Base-by-base conservation (phyloP, 371 early-diverging fungal species). In the Zychaea mexicana region DNA sequence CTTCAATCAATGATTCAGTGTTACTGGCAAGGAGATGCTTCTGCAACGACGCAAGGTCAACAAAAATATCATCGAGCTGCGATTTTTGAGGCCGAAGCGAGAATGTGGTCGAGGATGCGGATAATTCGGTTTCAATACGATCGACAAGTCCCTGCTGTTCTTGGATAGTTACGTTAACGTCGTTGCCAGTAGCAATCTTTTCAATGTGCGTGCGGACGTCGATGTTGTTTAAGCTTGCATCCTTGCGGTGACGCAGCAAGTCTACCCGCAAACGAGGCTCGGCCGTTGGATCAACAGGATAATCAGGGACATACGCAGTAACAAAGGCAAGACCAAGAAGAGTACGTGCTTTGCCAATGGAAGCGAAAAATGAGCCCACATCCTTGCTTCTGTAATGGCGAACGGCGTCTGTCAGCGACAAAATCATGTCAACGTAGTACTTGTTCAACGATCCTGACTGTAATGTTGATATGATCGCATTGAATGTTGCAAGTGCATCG, bases 201-300 rank as follows among this genome's bases (percentile, higher is more conserved):
- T 91, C 90, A 56, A 89, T 87, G 6, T 81, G 74, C 12, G 73
- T 60, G 17, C 87, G 81, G 15, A 87, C 82, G 21, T 82, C 67
- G 39, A 90, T 79, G 59, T 79, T 82, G 10, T 75, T 65, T n/a
- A 65, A 30, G 15, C 85, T 65, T 1, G 74, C 53, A 26, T 79
- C 68, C 33, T 85, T 78, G 52, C 84, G 78, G 58, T 72, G 59
- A 27, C 70, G 69, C 21, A 89, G 65, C 19, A 90, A 74, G 22
- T 86, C 73, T 10, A 87, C 79, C 66, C 84, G 90, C 31, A 90
- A 72, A 33, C 85, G 82, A 12, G 89, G 85, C 60, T 88, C 87
- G 12, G 88, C 83, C 0, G 91, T 90, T 12, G 94, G 93, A 69
- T 94, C 94, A 49, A 88, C 74, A 0, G 94, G 92, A 42, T 90